Percentiles rank a stretch among this genome's conserved stretches.
phyloP scores from a whole-genome alignment of 208 protist species.

The Trypanosomatidae sp. region DNA sequence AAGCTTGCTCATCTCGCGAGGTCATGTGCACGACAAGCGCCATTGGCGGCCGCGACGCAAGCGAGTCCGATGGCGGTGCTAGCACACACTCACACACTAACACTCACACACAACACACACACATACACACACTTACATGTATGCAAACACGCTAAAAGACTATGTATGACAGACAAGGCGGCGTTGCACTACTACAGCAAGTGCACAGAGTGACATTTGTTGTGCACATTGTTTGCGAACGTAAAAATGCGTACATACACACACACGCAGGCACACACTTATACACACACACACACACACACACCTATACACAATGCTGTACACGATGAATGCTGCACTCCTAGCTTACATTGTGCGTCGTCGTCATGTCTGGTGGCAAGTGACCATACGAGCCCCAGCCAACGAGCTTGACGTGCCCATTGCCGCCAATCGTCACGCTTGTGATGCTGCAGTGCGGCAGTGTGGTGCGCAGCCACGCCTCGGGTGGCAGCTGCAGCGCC shows the following conservation, averaged over 20 bases:
- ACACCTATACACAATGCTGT: not conserved
- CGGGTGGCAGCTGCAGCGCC: slow-evolving; percentile 66
- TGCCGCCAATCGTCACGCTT: slow-evolving; percentile 29
- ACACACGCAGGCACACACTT: not conserved
- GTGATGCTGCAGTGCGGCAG: slow-evolving; percentile 64
- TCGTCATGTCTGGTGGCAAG: slow-evolving; percentile 31
- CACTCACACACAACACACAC: not conserved
- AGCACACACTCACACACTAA: too few relatives aligned
- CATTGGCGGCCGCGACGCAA: too few relatives aligned
- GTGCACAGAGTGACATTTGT: too few relatives aligned
- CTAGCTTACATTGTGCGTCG: slow-evolving; percentile 31
- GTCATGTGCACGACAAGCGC: too few relatives aligned
- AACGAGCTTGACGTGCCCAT: slow-evolving; percentile 27
- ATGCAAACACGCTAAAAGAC: too few relatives aligned
- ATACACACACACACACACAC: not conserved
- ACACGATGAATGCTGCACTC: not conserved
- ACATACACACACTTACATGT: not conserved
- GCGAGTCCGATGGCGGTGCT: too few relatives aligned
- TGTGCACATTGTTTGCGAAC: too few relatives aligned
- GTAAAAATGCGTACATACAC: too few relatives aligned
- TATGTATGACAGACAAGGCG: too few relatives aligned
- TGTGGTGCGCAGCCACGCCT: slow-evolving; percentile 65
- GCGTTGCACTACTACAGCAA: too few relatives aligned
- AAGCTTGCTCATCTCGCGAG: too few relatives aligned
- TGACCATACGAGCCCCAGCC: slow-evolving; percentile 40